Conservation (phyloP, 139 green algal genomes). For the Gonium pectorale region DNA sequence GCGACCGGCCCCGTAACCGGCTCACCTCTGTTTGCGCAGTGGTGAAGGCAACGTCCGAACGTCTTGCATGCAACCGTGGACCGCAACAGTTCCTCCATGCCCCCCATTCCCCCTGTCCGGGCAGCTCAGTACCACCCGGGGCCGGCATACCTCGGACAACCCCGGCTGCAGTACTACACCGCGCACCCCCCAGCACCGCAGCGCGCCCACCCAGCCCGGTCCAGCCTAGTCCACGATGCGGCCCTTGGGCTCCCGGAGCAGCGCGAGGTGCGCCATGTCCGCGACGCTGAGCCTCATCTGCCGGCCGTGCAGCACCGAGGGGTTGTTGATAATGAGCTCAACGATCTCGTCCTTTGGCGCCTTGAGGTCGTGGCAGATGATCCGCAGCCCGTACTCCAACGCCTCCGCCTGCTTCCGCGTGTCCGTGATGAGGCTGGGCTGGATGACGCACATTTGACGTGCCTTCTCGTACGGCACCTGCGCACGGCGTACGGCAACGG, state of each 20-base stretch:
- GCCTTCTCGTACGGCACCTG: slow-evolving; percentile 60
- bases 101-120: too few species aligned
- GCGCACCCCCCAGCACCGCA: too few species aligned
- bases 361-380: slow-evolving; percentile 69
- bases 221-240: slow-evolving; percentile 71
- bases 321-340: slow-evolving; percentile 68
- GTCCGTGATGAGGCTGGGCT: slow-evolving; percentile 65
- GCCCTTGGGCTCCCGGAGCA: slow-evolving; percentile 63
- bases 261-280: slow-evolving; percentile 69
- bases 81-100: too few species aligned
- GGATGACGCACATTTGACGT: slow-evolving; percentile 59
- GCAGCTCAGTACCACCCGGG: too few species aligned
- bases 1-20: too few species aligned
- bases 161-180: too few species aligned
- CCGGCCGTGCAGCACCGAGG: slow-evolving; percentile 64
- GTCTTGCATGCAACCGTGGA: too few species aligned
- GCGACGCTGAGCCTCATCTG: slow-evolving; percentile 66
- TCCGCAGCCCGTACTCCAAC: slow-evolving; percentile 56
- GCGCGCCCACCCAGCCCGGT: too few species aligned
- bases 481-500: too few species aligned
- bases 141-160: too few species aligned
- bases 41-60: too few species aligned
- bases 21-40: too few species aligned
- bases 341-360: slow-evolving; percentile 69
- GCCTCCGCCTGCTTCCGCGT: slow-evolving; percentile 62